A percentile compares a stretch with the other conserved stretches of the same genome.
These are phyloP conservation scores for Venturia aucupariae DNA, from an alignment of 2,329 filamentous ascomycete species.

Conservation along the genomic window DNA sequence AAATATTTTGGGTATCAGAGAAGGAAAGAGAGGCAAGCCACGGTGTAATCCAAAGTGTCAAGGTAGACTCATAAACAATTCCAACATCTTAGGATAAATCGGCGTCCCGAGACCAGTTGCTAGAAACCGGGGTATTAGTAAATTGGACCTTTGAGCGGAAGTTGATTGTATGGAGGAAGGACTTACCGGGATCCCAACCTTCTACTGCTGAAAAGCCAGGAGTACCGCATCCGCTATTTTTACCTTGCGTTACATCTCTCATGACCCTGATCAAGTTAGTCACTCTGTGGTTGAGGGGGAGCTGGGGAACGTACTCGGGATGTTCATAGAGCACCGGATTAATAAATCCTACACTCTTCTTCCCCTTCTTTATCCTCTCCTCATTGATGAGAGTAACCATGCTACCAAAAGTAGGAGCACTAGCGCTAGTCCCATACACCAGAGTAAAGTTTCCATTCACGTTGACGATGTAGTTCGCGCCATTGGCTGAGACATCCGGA, in stretches of 20 bases:
- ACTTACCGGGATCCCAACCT: slow-evolving; percentile 12
- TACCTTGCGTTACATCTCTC: slow-evolving; percentile 11
- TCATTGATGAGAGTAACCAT: slow-evolving; percentile 51
- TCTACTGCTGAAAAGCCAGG: slow-evolving; percentile 2
- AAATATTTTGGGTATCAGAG: slow-evolving; percentile 2
- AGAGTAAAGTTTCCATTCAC: slow-evolving; percentile 10
- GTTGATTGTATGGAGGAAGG: background rate
- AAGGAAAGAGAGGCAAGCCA: background rate
- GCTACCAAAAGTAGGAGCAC: slow-evolving; percentile 42
- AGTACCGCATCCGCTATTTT: slow-evolving; percentile 11
- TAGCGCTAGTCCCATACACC: slow-evolving; percentile 12
- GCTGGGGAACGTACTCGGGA: slow-evolving; percentile 8
- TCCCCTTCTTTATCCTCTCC: slow-evolving; percentile 38
- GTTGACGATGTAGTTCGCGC: slow-evolving; percentile 13
- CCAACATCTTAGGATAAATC: slow-evolving; percentile 14
- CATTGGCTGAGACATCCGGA: slow-evolving; percentile 14
- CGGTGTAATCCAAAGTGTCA: background rate
- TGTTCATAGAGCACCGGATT: slow-evolving; percentile 45
- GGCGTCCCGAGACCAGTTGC: slow-evolving; percentile 13
- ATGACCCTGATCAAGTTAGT: background rate
- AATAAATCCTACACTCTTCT: slow-evolving; percentile 42
- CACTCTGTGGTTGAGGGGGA: background rate
- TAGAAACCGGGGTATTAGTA: background rate
- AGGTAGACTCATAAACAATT: slow-evolving; percentile 14
- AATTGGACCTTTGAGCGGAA: background rate